A percentile compares a stretch with the other conserved stretches of the same genome.
Conservation (phyloP, 2,329 filamentous ascomycete genomes). For the Myriosclerotinia curreyana region DNA sequence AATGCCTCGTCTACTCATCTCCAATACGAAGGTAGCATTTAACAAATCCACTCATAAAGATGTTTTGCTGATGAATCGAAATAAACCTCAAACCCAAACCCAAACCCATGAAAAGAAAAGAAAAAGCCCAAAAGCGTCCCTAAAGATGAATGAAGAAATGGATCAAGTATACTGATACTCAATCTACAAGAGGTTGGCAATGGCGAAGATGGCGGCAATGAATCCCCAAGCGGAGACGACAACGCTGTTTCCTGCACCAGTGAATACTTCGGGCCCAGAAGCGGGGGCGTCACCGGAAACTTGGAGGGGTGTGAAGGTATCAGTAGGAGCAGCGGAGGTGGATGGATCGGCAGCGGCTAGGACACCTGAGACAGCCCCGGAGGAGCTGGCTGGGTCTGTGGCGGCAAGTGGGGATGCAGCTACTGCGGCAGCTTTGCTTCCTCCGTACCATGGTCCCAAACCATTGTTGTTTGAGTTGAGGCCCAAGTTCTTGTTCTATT, state of each 20-base stretch:
- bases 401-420: background rate
- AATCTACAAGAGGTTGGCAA: slow-evolving; percentile 11
- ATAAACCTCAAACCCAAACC: background rate
- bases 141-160: background rate
- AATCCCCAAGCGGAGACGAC: slow-evolving; percentile 14
- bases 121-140: background rate
- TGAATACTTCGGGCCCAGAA: slow-evolving; percentile 6
- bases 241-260: slow-evolving; percentile 11
- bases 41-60: background rate
- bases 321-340: background rate
- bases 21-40: background rate
- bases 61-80: slow-evolving; percentile 8
- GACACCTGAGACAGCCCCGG: background rate
- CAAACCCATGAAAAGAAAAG: background rate
- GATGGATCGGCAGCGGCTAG: background rate
- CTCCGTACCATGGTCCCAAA: slow-evolving; percentile 13
- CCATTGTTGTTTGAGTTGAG: slow-evolving; percentile 3
- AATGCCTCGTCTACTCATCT: slow-evolving; percentile 11
- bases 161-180: slow-evolving; percentile 7
- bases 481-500: slow-evolving; percentile 16
- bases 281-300: background rate
- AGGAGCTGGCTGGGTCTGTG: background rate
- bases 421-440: slow-evolving; percentile 11
- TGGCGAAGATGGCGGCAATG: slow-evolving; percentile 11
- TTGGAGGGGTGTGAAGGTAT: background rate